phyloP scores from a whole-genome alignment of 805 yeast genomes.

The Yarrowia phangngaensis region DNA sequence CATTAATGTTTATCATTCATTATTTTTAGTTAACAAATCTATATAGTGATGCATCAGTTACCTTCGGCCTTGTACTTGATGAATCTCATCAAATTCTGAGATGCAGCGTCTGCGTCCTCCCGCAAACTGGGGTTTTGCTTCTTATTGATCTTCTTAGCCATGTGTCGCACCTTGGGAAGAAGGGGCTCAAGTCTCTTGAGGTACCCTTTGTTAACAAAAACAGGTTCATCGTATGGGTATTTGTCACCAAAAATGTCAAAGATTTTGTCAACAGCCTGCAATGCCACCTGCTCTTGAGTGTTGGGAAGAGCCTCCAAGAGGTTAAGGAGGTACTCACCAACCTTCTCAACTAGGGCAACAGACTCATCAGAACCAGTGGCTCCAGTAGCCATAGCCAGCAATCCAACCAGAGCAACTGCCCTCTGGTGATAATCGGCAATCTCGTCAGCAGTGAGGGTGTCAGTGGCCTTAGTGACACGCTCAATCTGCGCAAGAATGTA shows the following conservation, averaged over 20 bases:
- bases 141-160: conserved; percentile 63
- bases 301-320: conserved; percentile 36
- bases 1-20: no score
- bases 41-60: no score
- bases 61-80: conserved; percentile 60
- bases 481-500: conserved; percentile 36
- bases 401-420: conserved; percentile 52
- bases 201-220: conserved; percentile 57
- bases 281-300: conserved; percentile 44
- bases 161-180: conserved; percentile 48
- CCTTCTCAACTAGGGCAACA: conserved; percentile 43
- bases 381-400: conserved; percentile 48
- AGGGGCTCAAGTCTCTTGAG: conserved; percentile 44
- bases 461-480: conserved; percentile 28
- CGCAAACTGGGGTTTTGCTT: conserved; percentile 56
- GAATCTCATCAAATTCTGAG: conserved; percentile 66
- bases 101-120: conserved; percentile 60
- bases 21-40: no score
- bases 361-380: conserved; percentile 34
- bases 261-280: conserved; percentile 61
- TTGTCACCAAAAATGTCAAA: conserved; percentile 81
- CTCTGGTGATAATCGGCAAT: conserved; percentile 45
- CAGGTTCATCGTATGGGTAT: conserved; percentile 61
- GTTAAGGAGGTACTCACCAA: conserved; percentile 47
- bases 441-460: conserved; percentile 34